Evolutionary conservation across 2,329 filamentous ascomycete genomes (phyloP), one percentile per base, ranked within the genome.

Genomic region (Aspergillus sp.): DNA sequence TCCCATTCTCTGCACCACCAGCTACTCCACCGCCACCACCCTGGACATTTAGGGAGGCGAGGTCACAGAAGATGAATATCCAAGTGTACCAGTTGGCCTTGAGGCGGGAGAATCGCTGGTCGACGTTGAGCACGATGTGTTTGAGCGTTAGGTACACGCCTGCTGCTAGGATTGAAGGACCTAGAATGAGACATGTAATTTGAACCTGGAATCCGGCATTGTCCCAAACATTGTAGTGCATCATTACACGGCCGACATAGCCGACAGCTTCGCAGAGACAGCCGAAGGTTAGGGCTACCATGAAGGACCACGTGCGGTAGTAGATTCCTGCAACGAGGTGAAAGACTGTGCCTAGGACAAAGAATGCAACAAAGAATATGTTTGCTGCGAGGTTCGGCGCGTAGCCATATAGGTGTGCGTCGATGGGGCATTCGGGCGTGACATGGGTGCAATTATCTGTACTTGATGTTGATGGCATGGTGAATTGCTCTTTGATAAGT

Each of bases 81-180:
- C 68, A 64, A 6, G 71, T 71, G 60, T 72, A 74, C 34, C 66
- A 70, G n/a, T 63, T 63, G 3, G 71, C 64, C 4, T 61, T 64
- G 48, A 78, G 64, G 24, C 67, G 65, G n/a, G 70, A 68, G 48
- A 72, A 66, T 12, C 66, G 53, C 24, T 66, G 63, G 54, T 69
- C 71, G 54, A 72, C 75, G 26, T 71, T 58, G 20, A 66, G 65
- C 49, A 77, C 68, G 42, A 78, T 55, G 17, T 57, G 52, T 2
- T 41, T 55, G 7, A 63, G 43, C 59, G 83, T 86, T 51, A 89
- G 74, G 66, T 89, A 89, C 41, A 89, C 80, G 2, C 80, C 83
- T 1, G 84, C 86, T 9, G 84, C 81, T 68, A 88, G 77, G 66
- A 88, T 89, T 1, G 85, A 85, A 0, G 87, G 86, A 0, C 78